Conservation (phyloP, 2,329 filamentous ascomycete species). For the Trichoderma sp. region DNA sequence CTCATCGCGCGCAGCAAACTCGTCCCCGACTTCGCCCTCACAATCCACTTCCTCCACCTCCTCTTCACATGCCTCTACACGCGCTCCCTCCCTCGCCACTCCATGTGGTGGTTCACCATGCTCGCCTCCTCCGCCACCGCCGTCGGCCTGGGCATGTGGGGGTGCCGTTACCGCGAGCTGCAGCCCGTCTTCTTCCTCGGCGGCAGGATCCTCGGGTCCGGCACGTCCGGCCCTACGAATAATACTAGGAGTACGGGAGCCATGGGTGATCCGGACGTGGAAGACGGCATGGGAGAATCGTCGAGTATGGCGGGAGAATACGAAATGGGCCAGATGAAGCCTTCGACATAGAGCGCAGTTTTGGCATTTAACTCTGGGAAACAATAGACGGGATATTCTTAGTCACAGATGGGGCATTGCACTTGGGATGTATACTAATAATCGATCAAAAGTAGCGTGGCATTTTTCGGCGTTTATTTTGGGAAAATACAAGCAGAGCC, state of each 20-base stretch:
- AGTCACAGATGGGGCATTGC: not conserved
- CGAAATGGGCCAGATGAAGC: slow-evolving; percentile 64
- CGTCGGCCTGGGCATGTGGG: slow-evolving; percentile 77
- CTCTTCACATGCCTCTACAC: slow-evolving; percentile 78
- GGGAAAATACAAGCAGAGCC: not conserved
- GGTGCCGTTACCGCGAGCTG: slow-evolving; percentile 87
- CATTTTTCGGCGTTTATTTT: slow-evolving; percentile 26
- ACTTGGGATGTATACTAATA: slow-evolving; percentile 19
- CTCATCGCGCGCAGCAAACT: slow-evolving; percentile 89
- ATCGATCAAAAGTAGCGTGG: slow-evolving; percentile 14
- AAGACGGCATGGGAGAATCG: slow-evolving; percentile 44
- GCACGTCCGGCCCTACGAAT: slow-evolving; percentile 32
- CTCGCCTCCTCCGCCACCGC: slow-evolving; percentile 49
- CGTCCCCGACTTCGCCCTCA: slow-evolving; percentile 91
- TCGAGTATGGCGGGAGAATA: slow-evolving; percentile 57
- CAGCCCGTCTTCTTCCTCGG: slow-evolving; percentile 86
- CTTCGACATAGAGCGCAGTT: slow-evolving; percentile 13
- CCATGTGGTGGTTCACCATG: slow-evolving; percentile 82
- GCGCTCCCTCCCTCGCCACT: slow-evolving; percentile 71
- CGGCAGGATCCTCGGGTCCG: slow-evolving; percentile 44
- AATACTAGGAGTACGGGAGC: slow-evolving; percentile 31
- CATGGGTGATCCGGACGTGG: slow-evolving; percentile 40
- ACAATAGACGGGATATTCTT: not conserved
- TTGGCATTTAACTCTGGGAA: not conserved
- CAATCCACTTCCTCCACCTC: slow-evolving; percentile 82